Evolutionary conservation across 805 yeast species (phyloP), one percentile per base, ranked within the genome.

Genomic region (Yarrowia deformans): DNA sequence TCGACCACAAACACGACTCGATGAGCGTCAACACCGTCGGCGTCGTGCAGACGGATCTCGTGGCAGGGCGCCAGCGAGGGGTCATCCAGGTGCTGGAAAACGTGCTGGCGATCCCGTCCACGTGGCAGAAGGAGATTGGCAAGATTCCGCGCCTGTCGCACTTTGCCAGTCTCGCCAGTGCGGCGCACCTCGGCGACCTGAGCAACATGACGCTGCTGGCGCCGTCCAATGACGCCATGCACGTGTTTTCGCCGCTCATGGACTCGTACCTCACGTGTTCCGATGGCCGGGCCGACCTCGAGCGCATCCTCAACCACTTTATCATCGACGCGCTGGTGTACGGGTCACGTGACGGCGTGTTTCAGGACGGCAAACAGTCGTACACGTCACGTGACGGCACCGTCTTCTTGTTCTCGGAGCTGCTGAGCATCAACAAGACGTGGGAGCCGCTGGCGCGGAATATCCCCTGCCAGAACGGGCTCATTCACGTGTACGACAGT

Each of bases 21-120:
- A 40, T 66, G 50, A 6, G 8, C 39, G 61, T 54, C 35, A 66
- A 50, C 42, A 16, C 34, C 5, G 77, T 85, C 0, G 77, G 80
- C n/a, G 85, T 90, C 4, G 82, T 88, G 0, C 89, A 87, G 32
- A 77, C 82, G 0, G 89, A 90, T 74, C 75, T 86, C 34, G 78
- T 76, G 66, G 91, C 95, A 1, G 82, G 82, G 66, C 84, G 86
- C 55, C 90, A 88, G 73, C 82, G 86, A 72, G 85, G 93, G 0
- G 85, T 84, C 37, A 85, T 91, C 13, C 91, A 90, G 70, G 92
- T 90, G 14, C 56, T 40, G 29, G 68, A 63, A 7, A 10, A 9
- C 19, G 68, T 63, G 35, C 37, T 63, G 45, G 39, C 34, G 37
- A 18, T 48, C 29, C 68, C 68, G 32, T 34, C 52, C 4, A 45